Percentiles rank a stretch among this genome's conserved stretches.
Conservation (phyloP, 768 basidiomycete genomes). For the Suillus lakei region DNA sequence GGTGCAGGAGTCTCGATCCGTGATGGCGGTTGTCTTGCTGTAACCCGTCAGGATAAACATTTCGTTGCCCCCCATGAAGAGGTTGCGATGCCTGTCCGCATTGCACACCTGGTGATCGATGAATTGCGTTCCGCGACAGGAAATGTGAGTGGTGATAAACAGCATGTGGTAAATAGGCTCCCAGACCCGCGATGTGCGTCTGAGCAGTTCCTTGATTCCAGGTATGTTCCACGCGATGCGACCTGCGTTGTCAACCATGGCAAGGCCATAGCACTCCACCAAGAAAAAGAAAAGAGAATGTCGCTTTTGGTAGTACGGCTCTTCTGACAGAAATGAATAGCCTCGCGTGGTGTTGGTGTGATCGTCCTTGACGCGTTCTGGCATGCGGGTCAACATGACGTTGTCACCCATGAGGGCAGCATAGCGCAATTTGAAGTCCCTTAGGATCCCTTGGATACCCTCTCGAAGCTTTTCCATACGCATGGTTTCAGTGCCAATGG, state of each 20-base stretch:
- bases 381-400: background rate
- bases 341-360: background rate
- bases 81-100: background rate
- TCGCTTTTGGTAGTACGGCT: background rate
- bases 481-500: background rate
- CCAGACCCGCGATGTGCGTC: background rate
- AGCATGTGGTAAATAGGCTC: background rate
- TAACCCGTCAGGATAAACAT: background rate
- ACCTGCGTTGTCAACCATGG: background rate
- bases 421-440: background rate
- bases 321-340: background rate
- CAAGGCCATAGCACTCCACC: background rate
- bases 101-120: background rate
- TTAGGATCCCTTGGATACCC: background rate
- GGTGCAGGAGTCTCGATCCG: background rate
- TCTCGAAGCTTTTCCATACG: background rate
- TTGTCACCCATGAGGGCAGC: background rate
- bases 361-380: background rate
- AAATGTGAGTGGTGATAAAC: background rate
- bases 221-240: background rate
- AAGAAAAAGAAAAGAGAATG: background rate
- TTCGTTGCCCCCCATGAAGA: background rate
- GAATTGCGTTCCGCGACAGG: background rate
- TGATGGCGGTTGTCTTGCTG: background rate
- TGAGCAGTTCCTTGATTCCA: background rate